Base-by-base conservation (phyloP, 805 yeast genomes). In the Lachancea sp. region DNA sequence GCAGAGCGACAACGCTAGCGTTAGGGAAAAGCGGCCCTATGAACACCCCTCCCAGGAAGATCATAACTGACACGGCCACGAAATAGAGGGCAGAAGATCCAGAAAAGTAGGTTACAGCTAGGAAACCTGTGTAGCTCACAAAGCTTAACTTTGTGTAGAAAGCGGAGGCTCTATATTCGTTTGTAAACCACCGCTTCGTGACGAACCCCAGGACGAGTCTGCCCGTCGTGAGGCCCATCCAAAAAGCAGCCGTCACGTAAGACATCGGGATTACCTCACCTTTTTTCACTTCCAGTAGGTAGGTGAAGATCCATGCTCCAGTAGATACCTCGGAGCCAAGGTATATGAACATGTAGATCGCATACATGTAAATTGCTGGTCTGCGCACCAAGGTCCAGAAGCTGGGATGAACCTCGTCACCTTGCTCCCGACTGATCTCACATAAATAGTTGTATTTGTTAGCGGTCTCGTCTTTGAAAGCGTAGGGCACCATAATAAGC, bases 11-110 rank as follows among this genome's bases (percentile, higher is more conserved):
- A 12, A 83, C 76, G 41, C 84, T 78, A 0, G 85, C 77, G 6
- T 90, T 80, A 1, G 95, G 89, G 62, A 81, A 84, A 30, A 78
- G 66, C 1, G 90, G 90, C 0, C 90, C 91, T 32, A 80, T 73
- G 52, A 74, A 74, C 2, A 79, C 57, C 2, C 90, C 91, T 22
- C 75, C 68, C 1, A 74, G 44, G 4, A 81, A 69, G 11, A 67
- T 63, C 3, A 57, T 46, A 2, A 58, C 43, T 8, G 57, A 49
- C 0, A 63, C 27, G 2, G 49, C 16, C 1, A 47, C 34, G 20
- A 61, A 54, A 44, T 63, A 63, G 17, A 53, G 36, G 1, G 33
- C 44, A 15, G 51, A 54, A 18, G 45, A 44, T 2, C 54, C 42
- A 19, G 49, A 30, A 6, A 56, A 37, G 25, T 55, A 48, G 1